phyloP scores from a whole-genome alignment of 2,329 filamentous ascomycete genomes.

The Acrodontium crateriforme region DNA sequence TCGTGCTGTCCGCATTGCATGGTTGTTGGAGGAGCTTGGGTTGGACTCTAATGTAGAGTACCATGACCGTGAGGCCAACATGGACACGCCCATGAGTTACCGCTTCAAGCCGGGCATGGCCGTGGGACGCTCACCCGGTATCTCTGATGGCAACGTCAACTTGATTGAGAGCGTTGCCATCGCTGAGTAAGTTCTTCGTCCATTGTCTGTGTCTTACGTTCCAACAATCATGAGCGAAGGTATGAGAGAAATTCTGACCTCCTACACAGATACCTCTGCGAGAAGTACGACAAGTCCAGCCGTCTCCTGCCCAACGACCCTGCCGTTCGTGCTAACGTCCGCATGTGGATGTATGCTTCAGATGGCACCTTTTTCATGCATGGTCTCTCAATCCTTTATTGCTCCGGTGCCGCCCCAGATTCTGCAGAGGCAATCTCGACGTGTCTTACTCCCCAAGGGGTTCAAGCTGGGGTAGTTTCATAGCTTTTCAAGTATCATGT shows the following conservation, averaged over 20 bases:
- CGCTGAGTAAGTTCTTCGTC: slow-evolving; percentile 26
- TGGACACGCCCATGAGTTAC: slow-evolving; percentile 27
- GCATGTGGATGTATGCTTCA: slow-evolving; percentile 33
- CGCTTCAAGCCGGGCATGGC: slow-evolving; percentile 29
- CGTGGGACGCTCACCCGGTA: slow-evolving; percentile 35
- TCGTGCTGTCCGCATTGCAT: slow-evolving; percentile 31
- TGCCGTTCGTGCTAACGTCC: slow-evolving; percentile 22
- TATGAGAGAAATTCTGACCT: background rate
- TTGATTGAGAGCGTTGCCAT: slow-evolving; percentile 35
- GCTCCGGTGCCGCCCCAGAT: too few relatives aligned
- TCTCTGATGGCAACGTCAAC: slow-evolving; percentile 28
- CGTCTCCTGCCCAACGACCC: slow-evolving; percentile 25
- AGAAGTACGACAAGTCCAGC: slow-evolving; percentile 29
- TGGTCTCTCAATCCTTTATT: slow-evolving; percentile 31
- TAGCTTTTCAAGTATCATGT: too few relatives aligned
- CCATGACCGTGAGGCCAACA: slow-evolving; percentile 22
- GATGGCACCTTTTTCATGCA: slow-evolving; percentile 36
- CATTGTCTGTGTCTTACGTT: background rate
- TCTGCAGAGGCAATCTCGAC: too few relatives aligned
- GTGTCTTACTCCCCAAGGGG: too few relatives aligned
- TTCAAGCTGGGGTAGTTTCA: too few relatives aligned
- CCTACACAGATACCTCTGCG: slow-evolving; percentile 29
- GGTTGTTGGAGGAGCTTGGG: slow-evolving; percentile 33
- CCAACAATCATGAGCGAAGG: background rate
- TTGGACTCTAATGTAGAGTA: slow-evolving; percentile 30